A percentile compares a stretch with the other conserved stretches of the same genome.
Conservation (phyloP, 2,329 filamentous ascomycete genomes). For the Metarhizium rileyi region DNA sequence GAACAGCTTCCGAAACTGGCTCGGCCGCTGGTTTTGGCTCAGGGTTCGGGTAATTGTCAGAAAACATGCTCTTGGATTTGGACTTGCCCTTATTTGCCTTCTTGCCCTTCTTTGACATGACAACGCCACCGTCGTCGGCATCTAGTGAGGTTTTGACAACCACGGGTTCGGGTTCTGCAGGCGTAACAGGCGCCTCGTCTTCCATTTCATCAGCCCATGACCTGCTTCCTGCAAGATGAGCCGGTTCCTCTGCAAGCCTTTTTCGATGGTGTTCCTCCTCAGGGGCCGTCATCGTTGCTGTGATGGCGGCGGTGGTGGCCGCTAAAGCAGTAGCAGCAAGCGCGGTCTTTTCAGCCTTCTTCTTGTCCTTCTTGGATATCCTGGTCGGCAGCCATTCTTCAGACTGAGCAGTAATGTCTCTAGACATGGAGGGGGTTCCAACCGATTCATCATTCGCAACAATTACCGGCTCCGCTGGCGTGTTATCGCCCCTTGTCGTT, state of each 20-base stretch:
- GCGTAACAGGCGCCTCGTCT: not conserved
- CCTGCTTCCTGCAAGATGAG: not conserved
- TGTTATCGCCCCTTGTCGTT: not conserved
- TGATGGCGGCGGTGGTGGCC: conserved; percentile 2
- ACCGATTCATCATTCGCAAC: not conserved
- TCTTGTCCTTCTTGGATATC: conserved; percentile 26
- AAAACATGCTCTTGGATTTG: not conserved
- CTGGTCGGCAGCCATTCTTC: conserved; percentile 11
- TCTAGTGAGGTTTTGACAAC: not conserved
- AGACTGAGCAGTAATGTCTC: conserved; percentile 4
- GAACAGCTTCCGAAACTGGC: not conserved
- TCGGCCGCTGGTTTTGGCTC: conserved; percentile 1
- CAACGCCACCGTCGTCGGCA: conserved; percentile 17
- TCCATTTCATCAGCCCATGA: conserved; percentile 12
- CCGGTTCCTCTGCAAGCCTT: not conserved
- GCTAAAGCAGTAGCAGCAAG: conserved; percentile 8
- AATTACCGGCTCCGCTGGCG: not conserved
- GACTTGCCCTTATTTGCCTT: conserved; percentile 22
- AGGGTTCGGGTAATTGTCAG: not conserved
- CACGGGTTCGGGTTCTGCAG: not conserved
- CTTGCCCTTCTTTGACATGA: conserved; percentile 32
- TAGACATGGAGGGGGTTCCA: not conserved
- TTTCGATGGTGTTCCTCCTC: conserved; percentile 3
- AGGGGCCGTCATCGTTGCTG: not conserved
- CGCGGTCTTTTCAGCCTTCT: conserved; percentile 24